Conservation (phyloP, 768 basidiomycete species). For the Lentinula lateritia region DNA sequence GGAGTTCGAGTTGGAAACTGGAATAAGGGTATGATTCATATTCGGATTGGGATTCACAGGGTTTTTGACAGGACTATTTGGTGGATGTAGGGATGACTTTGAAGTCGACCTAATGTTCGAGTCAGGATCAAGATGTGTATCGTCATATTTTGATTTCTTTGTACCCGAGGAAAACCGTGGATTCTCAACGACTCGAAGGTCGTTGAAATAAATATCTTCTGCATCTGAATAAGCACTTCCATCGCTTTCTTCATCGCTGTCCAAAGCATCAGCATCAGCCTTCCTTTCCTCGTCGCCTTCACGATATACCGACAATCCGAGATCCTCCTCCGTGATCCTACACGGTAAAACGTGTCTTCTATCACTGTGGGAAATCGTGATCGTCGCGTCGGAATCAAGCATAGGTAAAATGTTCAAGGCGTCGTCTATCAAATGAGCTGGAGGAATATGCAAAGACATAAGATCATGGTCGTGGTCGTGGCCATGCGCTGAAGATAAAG, state of each 20-base stretch:
- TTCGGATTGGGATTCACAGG: neutral
- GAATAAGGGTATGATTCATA: neutral
- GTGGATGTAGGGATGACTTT: no score
- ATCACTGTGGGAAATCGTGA: neutral
- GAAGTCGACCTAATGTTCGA: no score
- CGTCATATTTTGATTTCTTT: neutral
- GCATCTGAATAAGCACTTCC: slow-evolving; percentile 28
- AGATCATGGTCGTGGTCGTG: neutral
- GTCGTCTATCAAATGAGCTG: neutral
- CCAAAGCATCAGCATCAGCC: neutral
- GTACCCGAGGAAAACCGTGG: slow-evolving; percentile 12
- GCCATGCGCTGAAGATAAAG: neutral
- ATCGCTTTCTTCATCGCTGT: slow-evolving; percentile 18
- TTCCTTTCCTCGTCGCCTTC: no score
- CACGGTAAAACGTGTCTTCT: slow-evolving; percentile 19
- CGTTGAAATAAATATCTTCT: slow-evolving; percentile 12
- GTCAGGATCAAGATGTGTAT: neutral
- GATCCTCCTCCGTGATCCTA: slow-evolving; percentile 28
- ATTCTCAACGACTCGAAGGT: no score
- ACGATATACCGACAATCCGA: slow-evolving; percentile 8
- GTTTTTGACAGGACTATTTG: neutral
- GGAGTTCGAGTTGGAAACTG: neutral
- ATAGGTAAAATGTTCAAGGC: neutral
- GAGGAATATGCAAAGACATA: neutral
- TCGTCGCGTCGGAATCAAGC: neutral